Conservation (phyloP, 345 rosid genomes). For the Stellera chamaejasme region DNA sequence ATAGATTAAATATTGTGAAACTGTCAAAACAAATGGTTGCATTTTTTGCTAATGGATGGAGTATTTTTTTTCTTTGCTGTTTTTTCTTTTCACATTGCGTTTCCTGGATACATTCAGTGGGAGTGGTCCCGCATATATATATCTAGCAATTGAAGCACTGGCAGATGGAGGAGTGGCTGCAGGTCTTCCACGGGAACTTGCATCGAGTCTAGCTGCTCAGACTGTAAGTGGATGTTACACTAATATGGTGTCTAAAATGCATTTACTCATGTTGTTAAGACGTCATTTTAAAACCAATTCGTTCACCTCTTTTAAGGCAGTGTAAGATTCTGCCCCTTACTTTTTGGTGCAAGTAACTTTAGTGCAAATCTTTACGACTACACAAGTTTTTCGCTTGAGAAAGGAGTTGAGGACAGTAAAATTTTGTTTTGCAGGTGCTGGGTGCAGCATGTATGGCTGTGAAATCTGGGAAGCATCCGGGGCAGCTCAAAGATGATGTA, state of each 20-base stretch:
- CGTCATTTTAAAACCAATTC: neutral
- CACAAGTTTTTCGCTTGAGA: too few relatives aligned
- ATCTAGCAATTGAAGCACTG: conserved; percentile 86
- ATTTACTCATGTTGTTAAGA: neutral
- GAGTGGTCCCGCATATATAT: conserved; percentile 90
- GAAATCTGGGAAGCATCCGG: conserved; percentile 81
- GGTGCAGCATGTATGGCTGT: conserved; percentile 86
- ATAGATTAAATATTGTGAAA: too few relatives aligned
- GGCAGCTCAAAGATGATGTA: conserved; percentile 88
- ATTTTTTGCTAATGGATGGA: too few relatives aligned
- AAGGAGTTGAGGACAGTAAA: too few relatives aligned
- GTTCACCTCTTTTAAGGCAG: neutral
- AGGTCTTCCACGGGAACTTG: conserved; percentile 89
- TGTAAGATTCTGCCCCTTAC: neutral
- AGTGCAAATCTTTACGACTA: too few relatives aligned
- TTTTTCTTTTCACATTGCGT: neutral
- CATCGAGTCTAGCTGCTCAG: conserved; percentile 75
- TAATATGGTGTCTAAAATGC: neutral
- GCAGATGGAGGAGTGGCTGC: conserved; percentile 99
- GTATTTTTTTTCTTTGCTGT: neutral
- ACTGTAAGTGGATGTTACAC: conserved; percentile 41
- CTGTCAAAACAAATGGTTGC: too few relatives aligned
- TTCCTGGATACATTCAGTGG: conserved; percentile 44
- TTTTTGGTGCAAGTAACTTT: neutral
- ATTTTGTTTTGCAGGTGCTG: conserved; percentile 45